phyloP scores from a whole-genome alignment of 2,329 filamentous ascomycete species.

The Colletotrichum aenigma region DNA sequence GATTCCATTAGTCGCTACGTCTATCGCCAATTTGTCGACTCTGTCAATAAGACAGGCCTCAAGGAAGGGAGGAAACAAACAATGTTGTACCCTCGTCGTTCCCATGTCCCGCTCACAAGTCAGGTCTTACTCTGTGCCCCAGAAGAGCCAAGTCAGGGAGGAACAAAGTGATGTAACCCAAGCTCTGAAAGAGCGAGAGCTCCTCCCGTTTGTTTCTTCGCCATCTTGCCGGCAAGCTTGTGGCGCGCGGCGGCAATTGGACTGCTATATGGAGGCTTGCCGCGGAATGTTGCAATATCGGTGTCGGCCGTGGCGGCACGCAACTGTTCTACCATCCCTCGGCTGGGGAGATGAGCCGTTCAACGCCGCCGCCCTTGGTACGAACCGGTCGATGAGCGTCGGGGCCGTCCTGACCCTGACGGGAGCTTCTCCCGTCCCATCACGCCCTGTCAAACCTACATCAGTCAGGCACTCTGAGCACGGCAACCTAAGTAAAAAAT shows the following conservation, averaged over 20 bases:
- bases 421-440: conserved; percentile 11
- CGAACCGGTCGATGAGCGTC: background rate
- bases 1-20: background rate
- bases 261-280: background rate
- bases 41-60: background rate
- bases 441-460: conserved; percentile 15
- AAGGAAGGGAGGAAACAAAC: conserved; percentile 1
- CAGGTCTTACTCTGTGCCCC: background rate
- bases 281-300: conserved; percentile 16
- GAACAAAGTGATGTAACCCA: background rate
- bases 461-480: background rate
- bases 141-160: background rate
- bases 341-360: background rate
- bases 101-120: background rate
- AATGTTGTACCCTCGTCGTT: background rate
- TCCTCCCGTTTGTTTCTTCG: background rate
- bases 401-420: background rate
- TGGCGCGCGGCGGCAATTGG: background rate
- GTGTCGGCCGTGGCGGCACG: conserved; percentile 3
- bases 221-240: background rate
- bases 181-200: background rate
- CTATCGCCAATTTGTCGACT: background rate
- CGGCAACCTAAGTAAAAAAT: background rate
- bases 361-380: background rate
- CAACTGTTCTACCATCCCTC: conserved; percentile 3